Base-by-base conservation (phyloP, 106 monocot genomes). In the Posidonia australis region DNA sequence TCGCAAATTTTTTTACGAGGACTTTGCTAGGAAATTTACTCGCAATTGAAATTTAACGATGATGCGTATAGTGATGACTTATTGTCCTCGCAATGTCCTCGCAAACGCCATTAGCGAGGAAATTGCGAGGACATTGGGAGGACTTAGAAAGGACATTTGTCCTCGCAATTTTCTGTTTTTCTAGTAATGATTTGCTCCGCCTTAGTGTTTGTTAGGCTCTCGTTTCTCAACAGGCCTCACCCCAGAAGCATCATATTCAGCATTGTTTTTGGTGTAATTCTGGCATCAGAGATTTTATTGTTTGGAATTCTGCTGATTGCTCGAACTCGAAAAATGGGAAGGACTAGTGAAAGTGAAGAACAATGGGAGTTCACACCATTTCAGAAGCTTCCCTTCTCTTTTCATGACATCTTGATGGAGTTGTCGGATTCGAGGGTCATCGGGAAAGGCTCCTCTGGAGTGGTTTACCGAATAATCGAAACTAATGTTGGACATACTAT, bases 281-380 rank as follows among this genome's bases (percentile, higher is more conserved):
- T 76, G 13, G 17, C 20, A 13, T 31, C 51, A 36, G 27, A 23
- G 3, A 6, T 76, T 5, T 0, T 51, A 14, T 22, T 58, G 23
- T 30, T 76, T 18, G 69, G 13, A 46, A 16, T 31, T n/a, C 44
- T 68, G 23, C 10, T 69, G 44, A 45, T 46, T 20, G 11, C 60
- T 17, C 28, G 69, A 13, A 17, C 27, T 13, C 12, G 5, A 31
- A 51, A 62, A 62, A 62, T 24, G 44, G 16, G 44, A 9, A 31
- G 10, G 5, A 46, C 10, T 13, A 22, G n/a, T 13, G 46, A 19
- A 13, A 31, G 60, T 25, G 54, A 69, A 47, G 42, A 30, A 16
- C 42, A 74, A 12, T 70, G 76, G 70, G 69, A 76, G 17, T 53
- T 55, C 46, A 76, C 76, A 17, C 64, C 22, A 20, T 76, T 70